Evolutionary conservation across 1,139 yeast genomes (phyloP), one percentile per base, ranked within the genome.

Genomic region (Taiozyma onychis): DNA sequence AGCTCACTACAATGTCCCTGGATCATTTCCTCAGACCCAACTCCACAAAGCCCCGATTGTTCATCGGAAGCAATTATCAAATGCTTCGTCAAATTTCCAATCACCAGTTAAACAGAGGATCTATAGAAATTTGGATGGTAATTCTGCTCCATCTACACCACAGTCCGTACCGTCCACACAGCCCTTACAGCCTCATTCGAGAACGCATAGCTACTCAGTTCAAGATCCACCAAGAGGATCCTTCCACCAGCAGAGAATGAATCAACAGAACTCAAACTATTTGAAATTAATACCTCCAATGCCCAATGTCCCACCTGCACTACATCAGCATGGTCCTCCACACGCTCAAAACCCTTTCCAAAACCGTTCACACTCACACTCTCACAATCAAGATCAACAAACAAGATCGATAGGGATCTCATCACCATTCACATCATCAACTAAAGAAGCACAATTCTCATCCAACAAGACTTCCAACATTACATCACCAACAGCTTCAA

Each of bases 241-340:
- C 13, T 46, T 8, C 35, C 53, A 21, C 43, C 58, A 13, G 47
- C 51, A 46, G n/a, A 50, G 47, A 27, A 49, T 54, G 3, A 44
- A 45, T n/a, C 45, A 32, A 32, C 18, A 32, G n/a, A 32, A n/a
- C 9, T 5, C 56, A 4, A 48, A 58, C 32, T 58, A 57, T 30
- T 35, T 57, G 39, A 56, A 54, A 41, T 48, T 57, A 43, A 59
- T 58, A 22, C 62, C 64, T 4, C 64, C 62, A 3, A 52, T 54
- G 52, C 59, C 60, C 6, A 45, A 46, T 41, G 43, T 41, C 30
- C 28, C 27, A 10, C 46, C 37, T 13, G 43, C 26, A 35, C 27
- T 30, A 37, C 11, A 22, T 35, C 32, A 16, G 18, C 49, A 24
- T 27, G 24, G 24, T 11, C 22, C 9, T 2, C 41, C 41, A 7